Evolutionary conservation across 2,329 filamentous ascomycete genomes (phyloP).

Genomic region (Leptographium procerum): DNA sequence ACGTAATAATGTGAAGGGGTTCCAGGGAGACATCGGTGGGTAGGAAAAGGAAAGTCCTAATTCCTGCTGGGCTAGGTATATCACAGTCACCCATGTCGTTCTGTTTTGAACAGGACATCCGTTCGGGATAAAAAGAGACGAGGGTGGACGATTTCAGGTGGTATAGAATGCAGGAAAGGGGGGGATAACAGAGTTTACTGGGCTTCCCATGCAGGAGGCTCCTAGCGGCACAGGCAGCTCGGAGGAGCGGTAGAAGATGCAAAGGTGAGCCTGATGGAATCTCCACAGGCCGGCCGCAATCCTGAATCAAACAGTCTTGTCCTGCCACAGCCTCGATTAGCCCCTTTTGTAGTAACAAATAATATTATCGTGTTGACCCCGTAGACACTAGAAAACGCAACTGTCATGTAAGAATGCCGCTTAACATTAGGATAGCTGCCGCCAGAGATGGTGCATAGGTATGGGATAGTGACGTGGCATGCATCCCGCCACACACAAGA

Average conservation of each 20-base stretch:
- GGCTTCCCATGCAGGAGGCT: background rate
- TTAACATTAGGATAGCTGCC: background rate
- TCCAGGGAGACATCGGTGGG: background rate
- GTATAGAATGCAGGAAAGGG: background rate
- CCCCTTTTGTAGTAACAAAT: too few species aligned
- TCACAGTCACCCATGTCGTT: background rate
- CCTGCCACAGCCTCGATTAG: background rate
- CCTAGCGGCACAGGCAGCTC: background rate
- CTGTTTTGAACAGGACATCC: background rate
- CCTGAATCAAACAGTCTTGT: background rate
- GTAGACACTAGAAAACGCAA: background rate
- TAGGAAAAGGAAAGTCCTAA: background rate
- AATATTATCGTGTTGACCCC: too few species aligned
- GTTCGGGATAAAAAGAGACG: background rate
- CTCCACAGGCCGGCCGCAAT: background rate
- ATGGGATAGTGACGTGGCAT: background rate
- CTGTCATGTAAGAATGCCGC: background rate
- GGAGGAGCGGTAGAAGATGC: background rate
- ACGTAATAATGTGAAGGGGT: background rate
- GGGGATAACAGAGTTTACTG: background rate
- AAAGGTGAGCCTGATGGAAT: background rate
- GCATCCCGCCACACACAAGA: background rate
- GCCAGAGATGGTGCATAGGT: background rate
- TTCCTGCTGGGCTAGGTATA: background rate
- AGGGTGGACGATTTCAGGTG: background rate